Evolutionary conservation across 768 basidiomycete species (phyloP).

Genomic region (Tremella yokohamensis): DNA sequence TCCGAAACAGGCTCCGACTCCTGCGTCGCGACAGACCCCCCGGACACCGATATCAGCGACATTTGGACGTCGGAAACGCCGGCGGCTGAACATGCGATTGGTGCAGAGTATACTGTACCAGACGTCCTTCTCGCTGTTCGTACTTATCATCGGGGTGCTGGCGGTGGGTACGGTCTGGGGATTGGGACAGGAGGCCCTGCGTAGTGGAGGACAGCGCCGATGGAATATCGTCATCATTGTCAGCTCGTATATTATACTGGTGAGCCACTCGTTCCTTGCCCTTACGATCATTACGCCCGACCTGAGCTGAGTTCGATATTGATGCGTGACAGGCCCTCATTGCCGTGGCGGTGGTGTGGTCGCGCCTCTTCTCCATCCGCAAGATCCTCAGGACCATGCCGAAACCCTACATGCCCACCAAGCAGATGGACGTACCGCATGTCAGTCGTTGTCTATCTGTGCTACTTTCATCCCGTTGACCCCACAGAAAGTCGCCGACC

Average conservation of each 20-base stretch:
- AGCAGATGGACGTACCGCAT: conserved; percentile 45
- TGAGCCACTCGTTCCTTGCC: conserved; percentile 24
- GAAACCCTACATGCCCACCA: conserved; percentile 50
- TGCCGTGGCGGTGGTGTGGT: conserved; percentile 33
- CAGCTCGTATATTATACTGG: conserved; percentile 39
- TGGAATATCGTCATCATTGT: conserved; percentile 48
- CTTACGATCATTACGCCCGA: not conserved
- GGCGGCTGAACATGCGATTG: not conserved
- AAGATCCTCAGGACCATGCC: conserved; percentile 46
- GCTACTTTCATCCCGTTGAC: not conserved
- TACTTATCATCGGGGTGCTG: conserved; percentile 28
- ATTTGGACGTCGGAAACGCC: too few species aligned
- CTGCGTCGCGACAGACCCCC: too few species aligned
- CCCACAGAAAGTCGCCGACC: conserved; percentile 41
- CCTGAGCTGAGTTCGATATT: not conserved
- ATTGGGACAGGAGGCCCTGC: conserved; percentile 35
- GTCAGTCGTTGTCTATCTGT: conserved; percentile 21
- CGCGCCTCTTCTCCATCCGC: conserved; percentile 32
- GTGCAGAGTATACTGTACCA: conserved; percentile 35
- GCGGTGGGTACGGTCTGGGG: conserved; percentile 36
- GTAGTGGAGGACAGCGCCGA: conserved; percentile 25
- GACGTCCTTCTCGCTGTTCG: conserved; percentile 33
- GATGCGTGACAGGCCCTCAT: conserved; percentile 23
- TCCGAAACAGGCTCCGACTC: too few species aligned
- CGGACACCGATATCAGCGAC: too few species aligned